Percentiles rank a stretch among this genome's conserved stretches.
Conservation (phyloP, 192 early-diverging fungal genomes). For the Allomyces macrogynus region DNA sequence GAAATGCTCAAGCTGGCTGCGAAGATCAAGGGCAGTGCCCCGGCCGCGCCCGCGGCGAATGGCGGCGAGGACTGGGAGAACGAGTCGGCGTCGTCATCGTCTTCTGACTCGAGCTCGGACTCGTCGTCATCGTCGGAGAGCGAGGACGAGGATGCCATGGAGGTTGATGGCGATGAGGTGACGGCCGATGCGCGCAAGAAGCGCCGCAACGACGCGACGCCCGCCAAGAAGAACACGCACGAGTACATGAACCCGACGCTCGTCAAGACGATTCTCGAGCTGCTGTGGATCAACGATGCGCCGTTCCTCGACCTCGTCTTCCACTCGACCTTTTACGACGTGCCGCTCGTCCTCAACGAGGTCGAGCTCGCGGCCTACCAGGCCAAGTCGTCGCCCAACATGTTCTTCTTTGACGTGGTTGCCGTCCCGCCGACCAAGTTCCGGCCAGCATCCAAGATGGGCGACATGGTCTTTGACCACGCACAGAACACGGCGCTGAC, state of each 20-base stretch:
- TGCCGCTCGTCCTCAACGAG: background rate
- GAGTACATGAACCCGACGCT: background rate
- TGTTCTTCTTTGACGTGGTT: conserved; percentile 86
- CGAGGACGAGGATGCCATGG: conserved; percentile 9
- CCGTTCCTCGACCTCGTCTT: conserved; percentile 60
- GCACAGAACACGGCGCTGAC: conserved; percentile 83
- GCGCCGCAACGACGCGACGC: conserved; percentile 7
- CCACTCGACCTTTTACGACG: conserved; percentile 38
- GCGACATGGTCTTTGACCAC: conserved; percentile 74
- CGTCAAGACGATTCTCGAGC: conserved; percentile 6
- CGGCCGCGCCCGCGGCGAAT: conserved; percentile 1
- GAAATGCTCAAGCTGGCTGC: background rate
- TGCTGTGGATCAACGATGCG: conserved; percentile 59
- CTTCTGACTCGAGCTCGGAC: background rate
- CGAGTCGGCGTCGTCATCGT: conserved; percentile 8
- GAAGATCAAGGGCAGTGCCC: conserved; percentile 2
- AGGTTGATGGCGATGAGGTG: conserved; percentile 14
- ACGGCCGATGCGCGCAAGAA: conserved; percentile 12
- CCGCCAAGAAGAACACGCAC: conserved; percentile 16
- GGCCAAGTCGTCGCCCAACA: conserved; percentile 24
- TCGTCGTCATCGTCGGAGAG: conserved; percentile 3
- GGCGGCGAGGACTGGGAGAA: conserved; percentile 5
- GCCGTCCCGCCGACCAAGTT: conserved; percentile 83
- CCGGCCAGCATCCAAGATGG: conserved; percentile 80
- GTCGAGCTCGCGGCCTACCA: background rate